Evolutionary conservation across 2,329 filamentous ascomycete genomes (phyloP).

Genomic region (Leptographium procerum): DNA sequence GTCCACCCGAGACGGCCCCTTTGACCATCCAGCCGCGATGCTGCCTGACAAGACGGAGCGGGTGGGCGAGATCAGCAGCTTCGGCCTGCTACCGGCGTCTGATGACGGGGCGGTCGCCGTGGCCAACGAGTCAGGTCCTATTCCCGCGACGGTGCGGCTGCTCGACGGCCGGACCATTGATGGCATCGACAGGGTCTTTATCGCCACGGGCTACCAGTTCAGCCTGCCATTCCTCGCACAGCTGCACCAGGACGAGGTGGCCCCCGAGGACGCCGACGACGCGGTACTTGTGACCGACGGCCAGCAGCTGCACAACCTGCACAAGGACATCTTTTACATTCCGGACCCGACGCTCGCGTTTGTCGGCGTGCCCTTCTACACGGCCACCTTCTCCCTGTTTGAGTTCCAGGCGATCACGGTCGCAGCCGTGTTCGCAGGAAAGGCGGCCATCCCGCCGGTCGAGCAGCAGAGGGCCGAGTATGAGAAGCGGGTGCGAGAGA

Average conservation of each 20-base stretch:
- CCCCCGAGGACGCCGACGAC: constrained; percentile 35
- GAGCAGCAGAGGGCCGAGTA: constrained; percentile 27
- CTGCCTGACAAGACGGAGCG: constrained; percentile 42
- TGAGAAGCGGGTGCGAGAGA: constrained; percentile 17
- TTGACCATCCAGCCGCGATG: constrained; percentile 42
- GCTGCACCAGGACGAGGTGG: constrained; percentile 27
- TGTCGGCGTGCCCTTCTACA: constrained; percentile 53
- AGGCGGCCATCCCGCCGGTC: constrained; percentile 32
- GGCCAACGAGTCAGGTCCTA: constrained; percentile 17
- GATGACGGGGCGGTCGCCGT: constrained; percentile 2
- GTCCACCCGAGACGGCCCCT: constrained; percentile 47
- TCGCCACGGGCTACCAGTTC: constrained; percentile 52
- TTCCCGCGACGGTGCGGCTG: constrained; percentile 40
- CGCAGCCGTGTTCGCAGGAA: constrained; percentile 43
- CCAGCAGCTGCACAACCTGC: constrained; percentile 40
- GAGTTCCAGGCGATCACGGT: constrained; percentile 57
- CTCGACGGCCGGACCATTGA: constrained; percentile 39
- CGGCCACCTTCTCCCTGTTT: constrained; percentile 57
- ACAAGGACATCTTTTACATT: constrained; percentile 63
- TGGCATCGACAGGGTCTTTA: constrained; percentile 48
- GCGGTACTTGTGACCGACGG: constrained; percentile 24
- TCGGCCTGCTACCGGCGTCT: constrained; percentile 16
- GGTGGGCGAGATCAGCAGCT: constrained; percentile 39
- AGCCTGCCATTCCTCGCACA: constrained; percentile 43
- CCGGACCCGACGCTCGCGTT: constrained; percentile 52